phyloP scores from a whole-genome alignment of 2,329 filamentous ascomycete species.

The Pestalotiopsis sp. region DNA sequence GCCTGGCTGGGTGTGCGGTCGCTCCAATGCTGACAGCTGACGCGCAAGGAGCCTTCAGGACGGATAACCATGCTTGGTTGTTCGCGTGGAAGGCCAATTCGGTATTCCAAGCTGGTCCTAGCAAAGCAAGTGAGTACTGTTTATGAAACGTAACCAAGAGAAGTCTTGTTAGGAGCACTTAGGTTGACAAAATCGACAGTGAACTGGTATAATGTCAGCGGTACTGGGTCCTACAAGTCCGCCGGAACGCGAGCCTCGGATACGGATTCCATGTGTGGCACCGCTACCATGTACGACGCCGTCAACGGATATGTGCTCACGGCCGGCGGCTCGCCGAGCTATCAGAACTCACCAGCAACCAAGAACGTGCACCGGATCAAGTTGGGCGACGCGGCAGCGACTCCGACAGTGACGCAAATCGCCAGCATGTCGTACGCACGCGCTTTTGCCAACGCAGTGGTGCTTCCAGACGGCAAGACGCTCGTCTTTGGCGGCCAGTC shows the following conservation, averaged over 20 bases:
- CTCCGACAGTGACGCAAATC: conserved; percentile 32
- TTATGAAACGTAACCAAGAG: not conserved
- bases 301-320: conserved; percentile 51
- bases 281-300: conserved; percentile 56
- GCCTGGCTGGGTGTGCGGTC: conserved; percentile 43
- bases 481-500: conserved; percentile 43
- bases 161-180: not conserved
- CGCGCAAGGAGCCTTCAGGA: conserved; percentile 41
- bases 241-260: conserved; percentile 47
- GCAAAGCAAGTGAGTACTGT: conserved; percentile 31
- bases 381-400: conserved; percentile 29
- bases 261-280: conserved; percentile 52
- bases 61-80: conserved; percentile 58
- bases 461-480: conserved; percentile 44
- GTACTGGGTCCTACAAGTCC: conserved; percentile 36
- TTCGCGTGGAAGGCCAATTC: conserved; percentile 49
- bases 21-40: conserved; percentile 54
- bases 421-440: conserved; percentile 39
- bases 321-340: conserved; percentile 47
- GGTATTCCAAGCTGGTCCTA: conserved; percentile 56
- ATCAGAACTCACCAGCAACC: conserved; percentile 40
- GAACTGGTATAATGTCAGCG: conserved; percentile 55
- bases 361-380: conserved; percentile 48
- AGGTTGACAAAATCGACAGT: conserved; percentile 22
- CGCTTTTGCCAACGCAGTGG: conserved; percentile 41